Conservation (phyloP, 108 stramenopile species). For the Cyclostephanos invisitatus region DNA sequence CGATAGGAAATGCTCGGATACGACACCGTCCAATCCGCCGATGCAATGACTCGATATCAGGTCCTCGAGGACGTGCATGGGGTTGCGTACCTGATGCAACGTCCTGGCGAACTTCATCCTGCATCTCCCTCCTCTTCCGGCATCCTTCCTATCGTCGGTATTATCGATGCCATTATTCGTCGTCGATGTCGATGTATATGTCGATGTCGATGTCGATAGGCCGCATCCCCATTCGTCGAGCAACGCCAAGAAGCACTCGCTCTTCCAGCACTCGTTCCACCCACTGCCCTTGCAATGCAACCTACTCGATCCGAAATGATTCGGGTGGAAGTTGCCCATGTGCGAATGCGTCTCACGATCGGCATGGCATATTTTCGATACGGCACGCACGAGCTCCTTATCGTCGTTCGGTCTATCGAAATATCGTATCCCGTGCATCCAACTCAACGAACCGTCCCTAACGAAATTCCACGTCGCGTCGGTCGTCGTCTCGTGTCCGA, state of each 20-base stretch:
- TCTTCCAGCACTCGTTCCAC: constrained; percentile 57
- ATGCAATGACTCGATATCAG: constrained; percentile 57
- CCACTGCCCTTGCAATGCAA: constrained; percentile 29
- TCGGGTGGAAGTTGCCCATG: constrained; percentile 66
- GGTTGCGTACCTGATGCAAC: constrained; percentile 59
- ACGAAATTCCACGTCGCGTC: constrained; percentile 40
- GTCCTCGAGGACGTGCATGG: constrained; percentile 47
- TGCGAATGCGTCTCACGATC: constrained; percentile 12
- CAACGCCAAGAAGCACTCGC: constrained; percentile 36
- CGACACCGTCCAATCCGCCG: constrained; percentile 44
- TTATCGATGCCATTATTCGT: not conserved
- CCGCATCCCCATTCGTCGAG: constrained; percentile 54
- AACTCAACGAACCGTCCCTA: constrained; percentile 35
- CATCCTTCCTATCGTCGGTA: too few species aligned
- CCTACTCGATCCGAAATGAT: constrained; percentile 35
- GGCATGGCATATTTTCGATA: constrained; percentile 23
- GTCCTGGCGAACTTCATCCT: constrained; percentile 24
- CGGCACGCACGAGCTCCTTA: not conserved
- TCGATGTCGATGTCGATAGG: too few species aligned
- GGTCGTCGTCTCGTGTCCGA: constrained; percentile 38
- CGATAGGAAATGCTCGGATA: constrained; percentile 34
- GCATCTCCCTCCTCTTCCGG: constrained; percentile 9
- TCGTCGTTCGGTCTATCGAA: constrained; percentile 12
- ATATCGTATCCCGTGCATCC: constrained; percentile 46
- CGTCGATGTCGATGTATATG: too few species aligned